Evolutionary conservation across 73 alveolate genomes (phyloP).

Genomic region (Uronychia binucleata): DNA sequence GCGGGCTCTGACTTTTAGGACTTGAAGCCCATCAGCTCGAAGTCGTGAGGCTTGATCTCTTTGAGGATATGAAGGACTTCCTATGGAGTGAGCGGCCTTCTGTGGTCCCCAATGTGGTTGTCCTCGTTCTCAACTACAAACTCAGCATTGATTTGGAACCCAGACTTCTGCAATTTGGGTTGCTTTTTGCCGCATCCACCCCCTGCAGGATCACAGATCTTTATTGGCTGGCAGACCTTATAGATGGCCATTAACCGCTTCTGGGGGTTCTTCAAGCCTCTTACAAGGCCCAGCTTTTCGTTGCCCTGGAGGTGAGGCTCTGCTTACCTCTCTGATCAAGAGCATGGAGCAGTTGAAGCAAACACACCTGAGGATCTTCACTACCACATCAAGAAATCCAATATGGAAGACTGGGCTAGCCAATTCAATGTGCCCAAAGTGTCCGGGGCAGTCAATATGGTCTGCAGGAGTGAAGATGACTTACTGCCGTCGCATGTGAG

Average conservation of each 20-base stretch:
- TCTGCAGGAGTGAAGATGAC: constrained; percentile 18
- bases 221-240: constrained; percentile 71
- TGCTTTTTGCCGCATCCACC: constrained; percentile 84
- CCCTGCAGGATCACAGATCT: constrained; percentile 57
- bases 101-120: constrained; percentile 43
- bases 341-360: constrained; percentile 85
- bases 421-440: constrained; percentile 91
- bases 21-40: constrained; percentile 82
- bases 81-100: constrained; percentile 70
- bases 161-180: constrained; percentile 74
- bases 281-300: constrained; percentile 56
- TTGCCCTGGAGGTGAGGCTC: constrained; percentile 2
- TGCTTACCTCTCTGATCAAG: constrained; percentile 42
- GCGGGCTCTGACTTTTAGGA: constrained; percentile 82
- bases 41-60: constrained; percentile 70
- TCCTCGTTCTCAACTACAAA: constrained; percentile 46
- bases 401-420: constrained; percentile 89
- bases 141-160: constrained; percentile 61
- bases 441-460: constrained; percentile 94
- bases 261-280: constrained; percentile 74
- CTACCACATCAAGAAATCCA: constrained; percentile 81
- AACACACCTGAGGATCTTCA: constrained; percentile 84
- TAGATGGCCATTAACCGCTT: constrained; percentile 64
- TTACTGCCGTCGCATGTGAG: constrained; percentile 84
- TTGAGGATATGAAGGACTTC: constrained; percentile 72